Evolutionary conservation across 306 rosid genomes (phyloP).

Genomic region (Sindora glabra): DNA sequence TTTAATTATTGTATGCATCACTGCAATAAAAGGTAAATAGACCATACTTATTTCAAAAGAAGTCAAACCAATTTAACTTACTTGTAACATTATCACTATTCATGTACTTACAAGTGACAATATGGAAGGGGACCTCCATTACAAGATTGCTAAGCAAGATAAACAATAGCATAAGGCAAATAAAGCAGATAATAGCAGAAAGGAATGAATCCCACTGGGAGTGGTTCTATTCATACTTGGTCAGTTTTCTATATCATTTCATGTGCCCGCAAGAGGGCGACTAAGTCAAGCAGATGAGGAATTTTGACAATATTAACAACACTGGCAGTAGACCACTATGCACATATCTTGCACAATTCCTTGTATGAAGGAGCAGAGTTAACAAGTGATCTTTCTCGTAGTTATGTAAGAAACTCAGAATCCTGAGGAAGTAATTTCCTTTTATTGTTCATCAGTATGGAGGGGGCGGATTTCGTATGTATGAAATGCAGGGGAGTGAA

Average conservation of each 20-base stretch:
- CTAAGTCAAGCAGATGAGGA: constrained; percentile 3
- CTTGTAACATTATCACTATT: no score
- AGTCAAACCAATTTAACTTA: no score
- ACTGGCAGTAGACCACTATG: constrained; percentile 9
- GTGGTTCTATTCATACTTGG: neutral
- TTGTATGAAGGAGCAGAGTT: constrained; percentile 8
- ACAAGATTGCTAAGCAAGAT: neutral
- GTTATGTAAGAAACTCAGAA: constrained; percentile 12
- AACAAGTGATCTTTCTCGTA: neutral
- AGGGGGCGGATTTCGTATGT: constrained; percentile 2
- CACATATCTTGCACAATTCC: constrained; percentile 21
- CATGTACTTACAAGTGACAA: no score
- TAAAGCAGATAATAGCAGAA: neutral
- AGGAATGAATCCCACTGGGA: neutral
- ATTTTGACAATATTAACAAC: neutral
- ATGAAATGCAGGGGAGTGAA: constrained; percentile 7
- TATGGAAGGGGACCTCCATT: neutral
- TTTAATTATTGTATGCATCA: no score
- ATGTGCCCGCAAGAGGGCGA: neutral
- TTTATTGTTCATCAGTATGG: neutral
- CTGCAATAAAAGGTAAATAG: no score
- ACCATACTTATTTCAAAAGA: no score
- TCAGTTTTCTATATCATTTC: constrained; percentile 9
- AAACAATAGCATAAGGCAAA: neutral
- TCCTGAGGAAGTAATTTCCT: neutral